phyloP scores from a whole-genome alignment of 139 green algal genomes.

The Diplosphaera chodatii region DNA sequence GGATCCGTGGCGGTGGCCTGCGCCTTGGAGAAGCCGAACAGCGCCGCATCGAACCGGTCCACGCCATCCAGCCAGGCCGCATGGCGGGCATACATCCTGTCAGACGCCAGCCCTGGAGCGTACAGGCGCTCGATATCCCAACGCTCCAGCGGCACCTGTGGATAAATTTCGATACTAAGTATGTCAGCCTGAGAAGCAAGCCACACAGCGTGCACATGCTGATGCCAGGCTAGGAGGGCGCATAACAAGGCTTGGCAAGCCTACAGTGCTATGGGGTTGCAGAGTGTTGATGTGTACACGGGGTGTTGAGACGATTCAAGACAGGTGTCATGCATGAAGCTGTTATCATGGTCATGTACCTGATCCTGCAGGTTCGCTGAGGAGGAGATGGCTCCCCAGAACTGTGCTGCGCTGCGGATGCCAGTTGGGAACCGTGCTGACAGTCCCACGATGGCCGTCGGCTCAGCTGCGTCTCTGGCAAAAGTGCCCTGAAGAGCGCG shows the following conservation, averaged over 20 bases:
- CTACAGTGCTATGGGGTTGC: too few relatives aligned
- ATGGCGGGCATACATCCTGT: constrained; percentile 31
- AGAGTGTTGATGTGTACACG: too few relatives aligned
- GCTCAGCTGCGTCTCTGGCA: not conserved
- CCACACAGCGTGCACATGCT: too few relatives aligned
- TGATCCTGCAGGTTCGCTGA: constrained; percentile 5
- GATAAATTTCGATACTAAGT: too few relatives aligned
- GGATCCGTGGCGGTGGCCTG: constrained; percentile 64
- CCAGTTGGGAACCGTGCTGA: constrained; percentile 6
- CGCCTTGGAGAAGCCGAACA: constrained; percentile 43
- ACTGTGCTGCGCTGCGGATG: constrained; percentile 1
- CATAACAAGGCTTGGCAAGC: too few relatives aligned
- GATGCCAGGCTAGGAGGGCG: too few relatives aligned
- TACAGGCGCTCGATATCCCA: constrained; percentile 26
- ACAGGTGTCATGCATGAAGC: too few relatives aligned
- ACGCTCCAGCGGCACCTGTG: constrained; percentile 5
- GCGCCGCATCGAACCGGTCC: constrained; percentile 51
- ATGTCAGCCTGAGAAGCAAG: too few relatives aligned
- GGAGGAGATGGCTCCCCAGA: not conserved
- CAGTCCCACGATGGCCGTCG: not conserved
- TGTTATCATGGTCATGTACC: too few relatives aligned
- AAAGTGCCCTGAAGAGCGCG: not conserved
- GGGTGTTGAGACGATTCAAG: too few relatives aligned
- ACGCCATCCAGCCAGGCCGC: constrained; percentile 44
- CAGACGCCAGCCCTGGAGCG: not conserved